Evolutionary conservation across 108 stramenopile species (phyloP).

Genomic region (Pseudonitzschia delicatissima): DNA sequence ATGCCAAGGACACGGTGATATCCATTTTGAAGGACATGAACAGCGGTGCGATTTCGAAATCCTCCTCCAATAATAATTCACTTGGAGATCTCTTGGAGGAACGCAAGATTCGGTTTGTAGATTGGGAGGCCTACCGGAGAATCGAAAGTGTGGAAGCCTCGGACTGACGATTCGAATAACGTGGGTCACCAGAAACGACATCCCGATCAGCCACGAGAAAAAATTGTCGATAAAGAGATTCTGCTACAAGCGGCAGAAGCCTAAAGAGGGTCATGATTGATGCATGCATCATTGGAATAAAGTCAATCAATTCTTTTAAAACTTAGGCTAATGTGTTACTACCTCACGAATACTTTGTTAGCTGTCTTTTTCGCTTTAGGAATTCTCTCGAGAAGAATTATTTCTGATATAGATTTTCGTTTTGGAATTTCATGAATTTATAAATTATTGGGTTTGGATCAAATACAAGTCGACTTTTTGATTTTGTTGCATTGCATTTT

Average conservation of each 20-base stretch:
- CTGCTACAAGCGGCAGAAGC: slow-evolving; percentile 22
- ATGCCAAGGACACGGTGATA: slow-evolving; percentile 91
- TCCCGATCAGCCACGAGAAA: slow-evolving; percentile 31
- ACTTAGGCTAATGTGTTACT: no score
- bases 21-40: slow-evolving; percentile 72
- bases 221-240: slow-evolving; percentile 12
- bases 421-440: no score
- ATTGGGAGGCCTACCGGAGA: slow-evolving; percentile 58
- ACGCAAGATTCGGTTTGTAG: slow-evolving; percentile 32
- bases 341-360: no score
- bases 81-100: slow-evolving; percentile 31
- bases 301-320: no score
- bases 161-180: not conserved
- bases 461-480: no score
- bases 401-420: no score
- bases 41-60: not conserved
- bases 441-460: no score
- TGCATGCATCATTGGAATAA: no score
- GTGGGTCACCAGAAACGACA: slow-evolving; percentile 13
- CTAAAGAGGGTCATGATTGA: no score
- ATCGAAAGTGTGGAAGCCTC: not conserved
- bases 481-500: no score
- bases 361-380: no score
- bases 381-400: no score
- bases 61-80: not conserved